Conservation (phyloP, 805 yeast species). For the Zygosaccharomyces bailii region DNA sequence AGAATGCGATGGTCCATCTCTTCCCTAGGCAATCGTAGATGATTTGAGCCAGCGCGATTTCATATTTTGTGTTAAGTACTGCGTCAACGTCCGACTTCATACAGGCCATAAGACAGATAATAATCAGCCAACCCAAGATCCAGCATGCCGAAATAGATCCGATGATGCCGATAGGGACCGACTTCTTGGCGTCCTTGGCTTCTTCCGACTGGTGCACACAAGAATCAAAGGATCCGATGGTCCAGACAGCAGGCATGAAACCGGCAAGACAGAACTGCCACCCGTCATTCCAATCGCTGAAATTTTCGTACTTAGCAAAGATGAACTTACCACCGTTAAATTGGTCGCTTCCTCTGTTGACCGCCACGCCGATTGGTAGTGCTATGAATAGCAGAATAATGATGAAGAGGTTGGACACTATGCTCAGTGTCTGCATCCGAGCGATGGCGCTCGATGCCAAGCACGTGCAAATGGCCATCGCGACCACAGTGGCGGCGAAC, state of each 20-base stretch:
- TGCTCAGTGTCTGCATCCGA: slow-evolving; percentile 56
- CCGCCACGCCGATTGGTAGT: slow-evolving; percentile 55
- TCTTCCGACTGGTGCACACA: slow-evolving; percentile 74
- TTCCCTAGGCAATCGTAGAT: slow-evolving; percentile 59
- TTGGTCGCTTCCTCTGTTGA: slow-evolving; percentile 31
- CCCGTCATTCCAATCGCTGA: slow-evolving; percentile 55
- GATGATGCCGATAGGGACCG: slow-evolving; percentile 64
- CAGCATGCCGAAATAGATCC: slow-evolving; percentile 58
- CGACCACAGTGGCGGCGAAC: slow-evolving; percentile 55
- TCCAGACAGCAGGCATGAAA: slow-evolving; percentile 71
- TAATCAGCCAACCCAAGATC: slow-evolving; percentile 54
- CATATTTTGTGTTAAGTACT: slow-evolving; percentile 45
- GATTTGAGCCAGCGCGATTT: slow-evolving; percentile 62
- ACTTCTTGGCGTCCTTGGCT: slow-evolving; percentile 53
- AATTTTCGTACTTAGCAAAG: slow-evolving; percentile 51
- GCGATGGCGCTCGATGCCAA: slow-evolving; percentile 56
- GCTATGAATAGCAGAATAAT: slow-evolving; percentile 58
- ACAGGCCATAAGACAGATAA: slow-evolving; percentile 53
- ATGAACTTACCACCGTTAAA: slow-evolving; percentile 53
- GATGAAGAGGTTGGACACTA: slow-evolving; percentile 49
- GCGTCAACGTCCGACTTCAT: slow-evolving; percentile 43
- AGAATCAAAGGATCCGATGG: slow-evolving; percentile 70
- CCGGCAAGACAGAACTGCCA: slow-evolving; percentile 51
- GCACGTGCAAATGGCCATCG: slow-evolving; percentile 53
- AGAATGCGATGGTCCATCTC: slow-evolving; percentile 62